These are phyloP conservation scores for Eucalyptus cloeziana DNA, from an alignment of 345 rosid genomes.

Conservation along the genomic window DNA sequence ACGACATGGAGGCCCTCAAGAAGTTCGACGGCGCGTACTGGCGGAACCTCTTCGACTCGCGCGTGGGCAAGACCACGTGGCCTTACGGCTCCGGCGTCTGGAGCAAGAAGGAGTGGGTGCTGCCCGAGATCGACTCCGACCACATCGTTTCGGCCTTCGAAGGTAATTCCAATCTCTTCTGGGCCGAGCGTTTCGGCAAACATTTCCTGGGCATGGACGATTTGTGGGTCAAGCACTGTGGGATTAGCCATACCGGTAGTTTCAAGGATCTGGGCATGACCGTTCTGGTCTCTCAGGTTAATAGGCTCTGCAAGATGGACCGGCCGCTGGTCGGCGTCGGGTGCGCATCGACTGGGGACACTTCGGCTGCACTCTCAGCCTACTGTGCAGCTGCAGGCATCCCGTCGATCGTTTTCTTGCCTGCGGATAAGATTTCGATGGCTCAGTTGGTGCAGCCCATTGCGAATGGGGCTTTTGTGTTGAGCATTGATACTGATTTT, in stretches of 20 bases:
- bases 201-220: conserved; percentile 68
- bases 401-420: conserved; percentile 82
- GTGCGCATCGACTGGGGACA: conserved; percentile 92
- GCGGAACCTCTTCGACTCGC: conserved; percentile 76
- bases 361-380: conserved; percentile 83
- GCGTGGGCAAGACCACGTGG: conserved; percentile 76
- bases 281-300: conserved; percentile 86
- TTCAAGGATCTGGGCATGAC: conserved; percentile 95
- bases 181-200: conserved; percentile 90
- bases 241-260: conserved; percentile 89
- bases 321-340: conserved; percentile 79
- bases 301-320: conserved; percentile 60
- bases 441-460: conserved; percentile 93
- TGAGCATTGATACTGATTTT: conserved; percentile 83
- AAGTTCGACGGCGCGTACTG: conserved; percentile 62
- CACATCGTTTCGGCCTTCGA: conserved; percentile 88
- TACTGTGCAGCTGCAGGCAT: conserved; percentile 88
- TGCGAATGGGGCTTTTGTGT: conserved; percentile 85
- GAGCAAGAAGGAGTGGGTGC: conserved; percentile 93
- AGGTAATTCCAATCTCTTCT: conserved; percentile 81
- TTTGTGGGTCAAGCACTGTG: conserved; percentile 93
- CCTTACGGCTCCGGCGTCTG: conserved; percentile 89
- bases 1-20: conserved; percentile 65
- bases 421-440: conserved; percentile 79
- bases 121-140: conserved; percentile 71